These are phyloP conservation scores for Davidsoniella neocaledoniae DNA, from an alignment of 2,329 filamentous ascomycete species.

Conservation along the genomic window DNA sequence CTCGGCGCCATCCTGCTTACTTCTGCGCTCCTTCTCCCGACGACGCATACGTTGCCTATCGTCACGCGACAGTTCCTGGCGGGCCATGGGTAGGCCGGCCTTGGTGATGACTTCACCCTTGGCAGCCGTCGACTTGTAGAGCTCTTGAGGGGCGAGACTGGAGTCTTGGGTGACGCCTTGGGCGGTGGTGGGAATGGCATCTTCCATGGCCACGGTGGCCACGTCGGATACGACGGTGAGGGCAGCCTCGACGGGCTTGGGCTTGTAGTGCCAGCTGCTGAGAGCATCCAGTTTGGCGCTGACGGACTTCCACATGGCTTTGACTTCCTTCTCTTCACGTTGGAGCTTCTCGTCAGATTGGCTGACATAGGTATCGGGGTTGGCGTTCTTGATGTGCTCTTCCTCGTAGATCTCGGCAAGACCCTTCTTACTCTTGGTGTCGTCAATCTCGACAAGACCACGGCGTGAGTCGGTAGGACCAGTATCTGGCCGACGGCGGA, in stretches of 20 bases:
- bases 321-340: conserved; percentile 70
- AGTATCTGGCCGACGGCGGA: conserved; percentile 62
- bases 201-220: conserved; percentile 86
- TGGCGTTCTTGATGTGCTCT: conserved; percentile 62
- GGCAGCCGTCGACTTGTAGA: conserved; percentile 56
- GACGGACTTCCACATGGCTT: conserved; percentile 66
- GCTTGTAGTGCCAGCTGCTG: conserved; percentile 89
- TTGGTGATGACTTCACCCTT: conserved; percentile 64
- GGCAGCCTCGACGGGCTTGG: conserved; percentile 63
- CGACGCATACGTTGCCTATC: conserved; percentile 63
- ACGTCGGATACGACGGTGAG: conserved; percentile 81
- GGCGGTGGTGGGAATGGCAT: conserved; percentile 73
- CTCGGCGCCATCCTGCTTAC: conserved; percentile 48
- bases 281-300: conserved; percentile 70
- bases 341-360: conserved; percentile 66
- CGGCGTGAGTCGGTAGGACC: conserved; percentile 45
- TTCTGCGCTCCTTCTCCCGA: conserved; percentile 64
- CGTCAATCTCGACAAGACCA: conserved; percentile 65
- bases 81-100: conserved; percentile 59
- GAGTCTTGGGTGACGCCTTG: conserved; percentile 53
- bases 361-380: conserved; percentile 66
- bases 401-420: conserved; percentile 90
- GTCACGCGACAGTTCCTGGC: conserved; percentile 76
- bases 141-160: conserved; percentile 81
- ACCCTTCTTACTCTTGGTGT: conserved; percentile 72